A percentile compares a stretch with the other conserved stretches of the same genome.
These are phyloP conservation scores for Pseudognaphalium luteoalbum DNA, from an alignment of 129 eudicot species.

Conservation along the genomic window DNA sequence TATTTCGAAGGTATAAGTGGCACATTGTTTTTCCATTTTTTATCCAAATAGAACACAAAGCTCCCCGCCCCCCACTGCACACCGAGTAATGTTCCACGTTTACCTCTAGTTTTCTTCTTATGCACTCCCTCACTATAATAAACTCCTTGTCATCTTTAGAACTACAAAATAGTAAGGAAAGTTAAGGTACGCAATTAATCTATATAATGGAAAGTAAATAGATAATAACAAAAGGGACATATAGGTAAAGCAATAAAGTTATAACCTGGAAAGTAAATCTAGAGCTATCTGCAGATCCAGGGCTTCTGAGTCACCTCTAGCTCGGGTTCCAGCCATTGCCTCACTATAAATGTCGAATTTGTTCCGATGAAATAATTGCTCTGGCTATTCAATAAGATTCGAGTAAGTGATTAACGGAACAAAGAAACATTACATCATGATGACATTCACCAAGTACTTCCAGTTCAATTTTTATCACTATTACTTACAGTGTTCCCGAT, in stretches of 20 bases:
- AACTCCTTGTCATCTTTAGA: slow-evolving; percentile 84
- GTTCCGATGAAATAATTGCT: slow-evolving; percentile 82
- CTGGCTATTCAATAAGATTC: slow-evolving; percentile 76
- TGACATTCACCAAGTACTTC: slow-evolving; percentile 12
- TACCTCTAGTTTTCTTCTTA: slow-evolving; percentile 81
- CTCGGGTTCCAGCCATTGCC: slow-evolving; percentile 98
- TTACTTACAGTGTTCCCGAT: slow-evolving; percentile 94
- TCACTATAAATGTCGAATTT: slow-evolving; percentile 68
- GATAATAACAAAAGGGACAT: slow-evolving; percentile 4
- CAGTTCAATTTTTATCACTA: neutral
- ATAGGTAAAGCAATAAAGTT: slow-evolving; percentile 13
- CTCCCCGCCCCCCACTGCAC: neutral
- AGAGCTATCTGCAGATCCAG: slow-evolving; percentile 76
- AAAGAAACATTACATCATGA: slow-evolving; percentile 19
- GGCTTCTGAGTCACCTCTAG: slow-evolving; percentile 72
- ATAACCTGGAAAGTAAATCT: slow-evolving; percentile 88
- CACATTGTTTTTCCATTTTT: slow-evolving; percentile 1
- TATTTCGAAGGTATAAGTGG: neutral
- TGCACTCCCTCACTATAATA: slow-evolving; percentile 77
- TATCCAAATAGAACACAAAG: slow-evolving; percentile 1
- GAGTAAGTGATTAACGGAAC: slow-evolving; percentile 36
- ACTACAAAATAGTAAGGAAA: slow-evolving; percentile 44
- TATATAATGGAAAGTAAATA: neutral
- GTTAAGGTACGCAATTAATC: neutral
- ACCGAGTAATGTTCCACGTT: slow-evolving; percentile 19